Evolutionary conservation across 495 filamentous ascomycete species (phyloP).

Genomic region (Penicillium atrosanguineum): DNA sequence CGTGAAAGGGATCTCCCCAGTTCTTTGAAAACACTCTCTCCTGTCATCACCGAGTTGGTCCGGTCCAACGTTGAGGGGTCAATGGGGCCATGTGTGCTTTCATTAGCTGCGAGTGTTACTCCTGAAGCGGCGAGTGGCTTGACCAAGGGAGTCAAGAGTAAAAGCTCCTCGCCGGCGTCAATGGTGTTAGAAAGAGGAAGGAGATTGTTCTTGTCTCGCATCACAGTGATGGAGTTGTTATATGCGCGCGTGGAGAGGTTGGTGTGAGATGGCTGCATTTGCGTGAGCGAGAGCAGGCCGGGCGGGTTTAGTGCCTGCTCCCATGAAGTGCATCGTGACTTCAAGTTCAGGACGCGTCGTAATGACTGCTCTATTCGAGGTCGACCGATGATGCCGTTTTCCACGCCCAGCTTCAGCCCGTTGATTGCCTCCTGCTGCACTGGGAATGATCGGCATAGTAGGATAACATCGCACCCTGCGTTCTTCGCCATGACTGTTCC

Average conservation of each 20-base stretch:
- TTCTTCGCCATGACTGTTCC: conserved; percentile 94
- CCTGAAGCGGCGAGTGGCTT: conserved; percentile 84
- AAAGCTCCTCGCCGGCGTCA: conserved; percentile 76
- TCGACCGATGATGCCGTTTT: conserved; percentile 78
- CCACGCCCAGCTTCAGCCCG: conserved; percentile 77
- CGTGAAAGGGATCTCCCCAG: conserved; percentile 77
- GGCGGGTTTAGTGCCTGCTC: conserved; percentile 76
- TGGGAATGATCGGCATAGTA: conserved; percentile 80
- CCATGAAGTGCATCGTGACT: conserved; percentile 77
- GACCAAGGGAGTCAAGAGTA: conserved; percentile 79
- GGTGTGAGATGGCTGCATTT: conserved; percentile 75
- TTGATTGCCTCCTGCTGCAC: conserved; percentile 85
- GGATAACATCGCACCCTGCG: conserved; percentile 82
- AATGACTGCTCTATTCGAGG: conserved; percentile 74
- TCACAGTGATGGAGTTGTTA: conserved; percentile 80
- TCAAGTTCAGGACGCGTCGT: conserved; percentile 68
- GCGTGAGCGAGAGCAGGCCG: conserved; percentile 67
- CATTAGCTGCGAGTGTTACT: conserved; percentile 53
- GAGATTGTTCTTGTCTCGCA: conserved; percentile 75
- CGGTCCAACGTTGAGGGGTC: conserved; percentile 56
- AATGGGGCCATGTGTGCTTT: conserved; percentile 51
- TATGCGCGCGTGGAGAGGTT: conserved; percentile 78
- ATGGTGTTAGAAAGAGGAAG: conserved; percentile 75
- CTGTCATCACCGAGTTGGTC: conserved; percentile 71
- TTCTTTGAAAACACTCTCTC: conserved; percentile 83